Evolutionary conservation across 306 rosid species (phyloP), one percentile per base, ranked within the genome.

Genomic region (Vigna reflexopilosa): DNA sequence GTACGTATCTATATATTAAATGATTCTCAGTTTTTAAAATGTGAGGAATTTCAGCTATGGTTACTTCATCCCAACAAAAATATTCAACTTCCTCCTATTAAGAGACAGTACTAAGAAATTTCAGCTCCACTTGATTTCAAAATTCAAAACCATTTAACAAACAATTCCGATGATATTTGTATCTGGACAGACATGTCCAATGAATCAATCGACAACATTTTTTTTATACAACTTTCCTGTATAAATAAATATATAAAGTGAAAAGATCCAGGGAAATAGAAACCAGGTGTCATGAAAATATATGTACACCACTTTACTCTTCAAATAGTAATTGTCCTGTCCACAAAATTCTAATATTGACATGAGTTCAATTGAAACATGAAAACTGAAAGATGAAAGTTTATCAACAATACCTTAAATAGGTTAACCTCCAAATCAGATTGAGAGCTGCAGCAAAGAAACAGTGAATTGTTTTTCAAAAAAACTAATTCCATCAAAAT

Each of bases 341-440:
- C 72, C 20, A 49, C 20, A 58, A 15, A 54, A 19, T 17, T 78
- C 44, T 55, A 51, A 51, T 72, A 59, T 30, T 42, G 17, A 44
- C 19, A 44, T 52, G 50, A 52, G 80, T 52, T 78, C 61, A 58
- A 70, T 52, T 78, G 61, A 58, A 70, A 47, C 12, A 66, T 44
- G 62, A 59, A 64, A 69, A 62, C 30, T 42, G 7, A 65, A 75
- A 2, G 9, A 20, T 17, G 48, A 47, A 77, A 50, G 65, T 59
- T 82, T n/a, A 64, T 42, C 52, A 20, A 42, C 19, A 47, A 42
- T 48, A 94, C 98, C 98, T 95, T 95, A 81, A 95, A 95, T 66
- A 95, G 81, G 81, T 91, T 95, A 42, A 81, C 89, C 83, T 93
- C 99, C 92, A 95, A 88, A 85, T 95, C 98, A 8, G 89, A 86